Conservation (phyloP, 495 filamentous ascomycete species). For the Daldinia grandis region DNA sequence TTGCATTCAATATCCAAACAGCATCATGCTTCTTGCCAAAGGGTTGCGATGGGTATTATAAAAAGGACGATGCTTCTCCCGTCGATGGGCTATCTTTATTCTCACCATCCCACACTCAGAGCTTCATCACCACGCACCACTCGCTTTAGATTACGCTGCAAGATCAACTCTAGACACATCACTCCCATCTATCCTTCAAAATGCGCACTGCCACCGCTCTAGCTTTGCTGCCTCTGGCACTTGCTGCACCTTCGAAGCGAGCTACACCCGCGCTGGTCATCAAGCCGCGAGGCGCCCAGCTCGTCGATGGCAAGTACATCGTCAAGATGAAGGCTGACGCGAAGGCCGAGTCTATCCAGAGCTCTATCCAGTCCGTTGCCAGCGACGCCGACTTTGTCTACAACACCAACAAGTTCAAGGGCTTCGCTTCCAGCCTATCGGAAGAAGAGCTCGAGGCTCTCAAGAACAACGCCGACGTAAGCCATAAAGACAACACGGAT, state of each 20-base stretch:
- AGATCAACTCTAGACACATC: background rate
- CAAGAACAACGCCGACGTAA: constrained; percentile 51
- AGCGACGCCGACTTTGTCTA: constrained; percentile 53
- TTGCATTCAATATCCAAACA: constrained; percentile 19
- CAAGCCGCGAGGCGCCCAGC: constrained; percentile 38
- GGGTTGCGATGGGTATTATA: constrained; percentile 14
- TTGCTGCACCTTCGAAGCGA: constrained; percentile 44
- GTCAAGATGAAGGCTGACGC: constrained; percentile 52
- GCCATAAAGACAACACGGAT: background rate
- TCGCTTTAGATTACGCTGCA: constrained; percentile 5
- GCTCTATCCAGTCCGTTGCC: constrained; percentile 44
- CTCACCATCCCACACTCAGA: constrained; percentile 22
- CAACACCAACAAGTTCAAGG: constrained; percentile 52
- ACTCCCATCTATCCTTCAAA: constrained; percentile 11
- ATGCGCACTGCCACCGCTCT: constrained; percentile 41
- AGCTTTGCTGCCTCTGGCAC: constrained; percentile 44
- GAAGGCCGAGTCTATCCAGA: constrained; percentile 43
- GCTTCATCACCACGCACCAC: background rate
- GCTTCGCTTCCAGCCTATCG: constrained; percentile 53
- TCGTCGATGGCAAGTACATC: constrained; percentile 55
- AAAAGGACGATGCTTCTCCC: constrained; percentile 14
- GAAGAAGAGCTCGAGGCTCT: constrained; percentile 51
- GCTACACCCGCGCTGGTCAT: constrained; percentile 39
- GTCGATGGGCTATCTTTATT: background rate
- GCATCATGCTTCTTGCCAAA: background rate